phyloP scores from a whole-genome alignment of 805 yeast genomes.

The Metschnikowia proteae region DNA sequence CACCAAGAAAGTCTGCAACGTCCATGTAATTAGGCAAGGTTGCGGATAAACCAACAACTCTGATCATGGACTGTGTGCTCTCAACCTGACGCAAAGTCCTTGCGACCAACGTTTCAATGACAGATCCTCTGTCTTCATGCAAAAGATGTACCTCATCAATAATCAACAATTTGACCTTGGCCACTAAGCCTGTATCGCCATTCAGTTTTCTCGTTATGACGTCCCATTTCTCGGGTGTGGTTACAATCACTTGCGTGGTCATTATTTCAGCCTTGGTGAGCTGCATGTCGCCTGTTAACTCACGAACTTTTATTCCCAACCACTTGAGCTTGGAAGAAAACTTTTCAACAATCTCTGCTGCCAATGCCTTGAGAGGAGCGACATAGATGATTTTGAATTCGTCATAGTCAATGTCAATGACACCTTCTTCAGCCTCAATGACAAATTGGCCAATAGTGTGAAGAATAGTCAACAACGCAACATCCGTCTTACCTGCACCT shows the following conservation, averaged over 20 bases:
- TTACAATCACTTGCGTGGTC: conserved; percentile 82
- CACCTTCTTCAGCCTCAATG: conserved; percentile 43
- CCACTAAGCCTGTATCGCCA: conserved; percentile 48
- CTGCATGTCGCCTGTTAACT: conserved; percentile 95
- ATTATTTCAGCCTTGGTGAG: conserved; percentile 73
- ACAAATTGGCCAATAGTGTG: conserved; percentile 75
- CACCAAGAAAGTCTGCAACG: conserved; percentile 92
- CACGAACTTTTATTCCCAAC: conserved; percentile 83
- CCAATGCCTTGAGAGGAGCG: conserved; percentile 90
- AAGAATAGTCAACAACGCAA: conserved; percentile 22
- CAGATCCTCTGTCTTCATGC: conserved; percentile 98
- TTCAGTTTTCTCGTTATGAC: conserved; percentile 91
- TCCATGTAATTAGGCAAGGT: conserved; percentile 21
- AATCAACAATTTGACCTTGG: conserved; percentile 78
- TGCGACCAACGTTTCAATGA: conserved; percentile 70
- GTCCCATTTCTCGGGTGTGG: conserved; percentile 95
- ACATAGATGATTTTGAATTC: conserved; percentile 90
- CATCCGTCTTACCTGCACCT: conserved; percentile 23
- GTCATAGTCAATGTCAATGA: conserved; percentile 68
- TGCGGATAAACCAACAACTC: conserved; percentile 21
- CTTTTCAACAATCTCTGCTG: conserved; percentile 95
- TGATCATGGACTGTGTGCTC: conserved; percentile 64
- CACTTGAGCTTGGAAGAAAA: conserved; percentile 72
- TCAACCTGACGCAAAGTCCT: conserved; percentile 93
- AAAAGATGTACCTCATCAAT: conserved; percentile 95